These are phyloP conservation scores for Lasiodiplodia sp. DNA, from an alignment of 2,329 filamentous ascomycete genomes.

Conservation along the genomic window DNA sequence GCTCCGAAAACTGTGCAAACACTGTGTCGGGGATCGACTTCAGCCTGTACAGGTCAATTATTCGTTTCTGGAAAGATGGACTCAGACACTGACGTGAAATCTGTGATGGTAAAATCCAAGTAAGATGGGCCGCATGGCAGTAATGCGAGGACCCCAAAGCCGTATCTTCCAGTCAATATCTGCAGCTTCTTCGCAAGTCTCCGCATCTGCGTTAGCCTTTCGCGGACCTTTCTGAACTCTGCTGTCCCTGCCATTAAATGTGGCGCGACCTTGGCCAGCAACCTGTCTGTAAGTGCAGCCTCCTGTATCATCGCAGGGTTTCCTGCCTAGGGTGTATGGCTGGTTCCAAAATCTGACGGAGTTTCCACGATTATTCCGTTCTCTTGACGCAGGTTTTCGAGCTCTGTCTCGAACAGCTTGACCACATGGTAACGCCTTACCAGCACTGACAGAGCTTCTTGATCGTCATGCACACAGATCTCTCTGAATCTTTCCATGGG, in stretches of 20 bases:
- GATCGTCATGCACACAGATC: background rate
- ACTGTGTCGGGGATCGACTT: background rate
- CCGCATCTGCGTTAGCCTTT: background rate
- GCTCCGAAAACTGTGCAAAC: background rate
- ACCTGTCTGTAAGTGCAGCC: background rate
- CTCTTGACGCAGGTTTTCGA: background rate
- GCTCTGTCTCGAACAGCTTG: background rate
- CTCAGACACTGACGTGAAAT: background rate
- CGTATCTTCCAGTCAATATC: background rate
- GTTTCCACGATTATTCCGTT: background rate
- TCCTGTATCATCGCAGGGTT: background rate
- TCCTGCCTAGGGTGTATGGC: background rate
- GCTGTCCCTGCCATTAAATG: background rate
- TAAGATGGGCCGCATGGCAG: background rate
- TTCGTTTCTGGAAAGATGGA: background rate
- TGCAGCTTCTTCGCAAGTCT: background rate
- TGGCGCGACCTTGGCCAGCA: background rate
- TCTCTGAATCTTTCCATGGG: background rate
- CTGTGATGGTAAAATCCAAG: background rate
- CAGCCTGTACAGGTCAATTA: background rate
- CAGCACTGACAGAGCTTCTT: background rate
- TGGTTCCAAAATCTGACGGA: background rate
- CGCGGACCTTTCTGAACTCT: background rate
- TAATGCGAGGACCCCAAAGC: background rate
- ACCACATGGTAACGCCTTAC: background rate